phyloP scores from a whole-genome alignment of 768 basidiomycete species.

The Lactifluus hygrophoroides region DNA sequence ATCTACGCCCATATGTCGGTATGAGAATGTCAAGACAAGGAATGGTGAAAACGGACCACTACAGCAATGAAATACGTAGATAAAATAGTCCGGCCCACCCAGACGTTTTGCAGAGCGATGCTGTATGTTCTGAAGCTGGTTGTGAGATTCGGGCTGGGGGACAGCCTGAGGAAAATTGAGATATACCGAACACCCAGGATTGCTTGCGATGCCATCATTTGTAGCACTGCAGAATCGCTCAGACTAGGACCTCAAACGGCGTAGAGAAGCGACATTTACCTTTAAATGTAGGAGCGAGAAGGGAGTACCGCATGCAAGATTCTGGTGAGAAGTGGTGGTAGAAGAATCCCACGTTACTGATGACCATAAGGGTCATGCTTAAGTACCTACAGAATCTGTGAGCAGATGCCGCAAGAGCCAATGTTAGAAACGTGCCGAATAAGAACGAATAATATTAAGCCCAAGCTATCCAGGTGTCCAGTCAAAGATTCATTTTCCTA shows the following conservation, averaged over 20 bases:
- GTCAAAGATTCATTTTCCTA: no score
- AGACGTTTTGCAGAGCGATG: slow-evolving; percentile 39
- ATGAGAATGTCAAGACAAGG: slow-evolving; percentile 16
- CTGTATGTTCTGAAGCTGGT: slow-evolving; percentile 42
- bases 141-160: background rate
- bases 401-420: no score
- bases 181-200: slow-evolving; percentile 53
- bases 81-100: slow-evolving; percentile 33
- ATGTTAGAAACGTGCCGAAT: no score
- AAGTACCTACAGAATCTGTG: no score
- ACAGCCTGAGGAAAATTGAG: background rate
- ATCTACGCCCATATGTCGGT: slow-evolving; percentile 26
- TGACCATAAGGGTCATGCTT: no score
- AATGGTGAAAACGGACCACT: slow-evolving; percentile 31
- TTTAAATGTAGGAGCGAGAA: slow-evolving; percentile 52
- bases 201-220: slow-evolving; percentile 55
- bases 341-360: slow-evolving; percentile 60
- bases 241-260: background rate
- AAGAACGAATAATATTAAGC: no score
- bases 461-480: no score
- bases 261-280: slow-evolving; percentile 30
- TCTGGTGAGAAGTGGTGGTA: slow-evolving; percentile 37
- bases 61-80: slow-evolving; percentile 34
- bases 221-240: slow-evolving; percentile 37
- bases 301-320: slow-evolving; percentile 41